Evolutionary conservation across 495 filamentous ascomycete species (phyloP).

Genomic region (Hyaloscypha bicolor): DNA sequence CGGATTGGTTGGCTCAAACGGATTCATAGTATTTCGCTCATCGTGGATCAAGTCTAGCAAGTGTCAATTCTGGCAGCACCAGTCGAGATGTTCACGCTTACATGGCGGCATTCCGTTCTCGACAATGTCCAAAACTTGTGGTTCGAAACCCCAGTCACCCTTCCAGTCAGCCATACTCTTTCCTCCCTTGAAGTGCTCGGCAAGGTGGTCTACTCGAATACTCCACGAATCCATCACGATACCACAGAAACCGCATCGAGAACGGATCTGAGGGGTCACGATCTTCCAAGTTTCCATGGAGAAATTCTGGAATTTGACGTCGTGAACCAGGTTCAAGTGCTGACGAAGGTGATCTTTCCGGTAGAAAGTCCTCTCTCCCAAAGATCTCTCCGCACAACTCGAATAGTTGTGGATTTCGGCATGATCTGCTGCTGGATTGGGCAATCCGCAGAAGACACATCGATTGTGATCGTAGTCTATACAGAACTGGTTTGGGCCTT

Average conservation of each 20-base stretch:
- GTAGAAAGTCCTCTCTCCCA: conserved; percentile 72
- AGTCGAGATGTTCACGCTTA: conserved; percentile 11
- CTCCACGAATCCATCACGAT: conserved; percentile 62
- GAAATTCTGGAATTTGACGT: conserved; percentile 59
- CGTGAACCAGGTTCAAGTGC: conserved; percentile 78
- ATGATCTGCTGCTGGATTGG: conserved; percentile 61
- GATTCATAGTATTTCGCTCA: conserved; percentile 51
- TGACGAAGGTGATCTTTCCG: conserved; percentile 85
- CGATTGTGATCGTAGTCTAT: conserved; percentile 43
- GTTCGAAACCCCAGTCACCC: conserved; percentile 73
- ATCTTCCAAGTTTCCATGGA: conserved; percentile 72
- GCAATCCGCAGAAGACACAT: conserved; percentile 68
- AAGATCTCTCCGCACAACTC: conserved; percentile 65
- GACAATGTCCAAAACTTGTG: conserved; percentile 56
- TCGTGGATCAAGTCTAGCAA: conserved; percentile 55
- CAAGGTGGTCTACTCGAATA: conserved; percentile 63
- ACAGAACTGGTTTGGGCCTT: conserved; percentile 47
- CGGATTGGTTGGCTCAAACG: conserved; percentile 44
- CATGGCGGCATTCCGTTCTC: conserved; percentile 63
- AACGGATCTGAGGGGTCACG: conserved; percentile 57
- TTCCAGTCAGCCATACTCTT: conserved; percentile 70
- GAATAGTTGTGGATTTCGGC: conserved; percentile 72
- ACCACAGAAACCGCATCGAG: conserved; percentile 75
- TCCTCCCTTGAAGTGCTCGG: conserved; percentile 69
- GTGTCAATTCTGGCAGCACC: conserved; percentile 1